Evolutionary conservation across 306 rosid species (phyloP), one percentile per base, ranked within the genome.

Genomic region (Alnus rubra): DNA sequence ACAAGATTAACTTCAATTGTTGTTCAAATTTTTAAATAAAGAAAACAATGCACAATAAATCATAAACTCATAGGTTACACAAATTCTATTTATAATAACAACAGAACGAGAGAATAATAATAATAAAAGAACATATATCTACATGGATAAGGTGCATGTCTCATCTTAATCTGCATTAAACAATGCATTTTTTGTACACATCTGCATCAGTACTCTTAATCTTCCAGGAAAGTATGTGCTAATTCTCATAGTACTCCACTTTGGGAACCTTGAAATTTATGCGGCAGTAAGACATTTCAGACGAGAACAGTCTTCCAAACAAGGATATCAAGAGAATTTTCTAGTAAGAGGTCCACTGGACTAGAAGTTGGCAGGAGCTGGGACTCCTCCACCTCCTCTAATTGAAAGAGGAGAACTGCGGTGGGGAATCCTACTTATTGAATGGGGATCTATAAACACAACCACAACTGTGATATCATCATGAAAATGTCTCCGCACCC

Each of bases 401-500:
- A 94, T 86, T 60, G 98, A 92, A 80, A 89, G 76, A 16, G 89
- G 87, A 80, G 91, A 74, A 16, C 37, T 82, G 30, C 77, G 85
- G 12, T 60, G 84, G 62, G 88, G 77, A 80, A 28, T 78, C 10
- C 82, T 86, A 67, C 82, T 81, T 74, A 58, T 80, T 49, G 79
- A 30, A 59, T 77, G 79, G 56, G 75, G 84, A 71, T 89, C 88
- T 10, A 94, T 87, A 79, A 84, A 94, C 76, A 92, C 87, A 74
- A 94, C 98, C 50, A 88, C 81, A 9, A 92, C 94, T 3, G 93
- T 83, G 72, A 92, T 92, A 73, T 94, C 98, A 53, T 94, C 98
- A 76, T 92, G 97, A 79, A 94, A 92, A 83, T 94, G 87, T 58
- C 98, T 87, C 84, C 98, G 86, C 75, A 84, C 90, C 12, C 98